These are phyloP conservation scores for Rhizopogon sp. DNA, from an alignment of 768 basidiomycete genomes.

Conservation along the genomic window DNA sequence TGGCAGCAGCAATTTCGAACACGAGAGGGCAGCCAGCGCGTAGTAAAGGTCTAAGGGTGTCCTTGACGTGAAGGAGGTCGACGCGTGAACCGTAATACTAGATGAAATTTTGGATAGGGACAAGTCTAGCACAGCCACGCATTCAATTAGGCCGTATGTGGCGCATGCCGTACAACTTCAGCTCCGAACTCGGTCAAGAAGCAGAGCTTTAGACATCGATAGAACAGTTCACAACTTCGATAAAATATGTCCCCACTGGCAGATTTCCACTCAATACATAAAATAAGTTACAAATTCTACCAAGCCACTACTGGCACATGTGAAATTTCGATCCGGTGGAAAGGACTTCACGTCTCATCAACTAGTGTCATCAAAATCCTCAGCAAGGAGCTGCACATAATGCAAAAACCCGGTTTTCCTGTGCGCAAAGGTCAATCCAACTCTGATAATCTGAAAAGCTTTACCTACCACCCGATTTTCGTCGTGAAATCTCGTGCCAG, in stretches of 20 bases:
- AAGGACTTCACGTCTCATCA: background rate
- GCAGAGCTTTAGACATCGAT: too few species aligned
- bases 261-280: too few species aligned
- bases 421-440: background rate
- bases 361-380: slow-evolving; percentile 24
- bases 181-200: too few species aligned
- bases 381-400: slow-evolving; percentile 33
- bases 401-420: slow-evolving; percentile 34
- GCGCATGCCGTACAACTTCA: too few species aligned
- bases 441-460: background rate
- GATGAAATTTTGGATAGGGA: background rate
- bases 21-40: background rate
- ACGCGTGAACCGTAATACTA: background rate
- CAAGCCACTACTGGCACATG: too few species aligned
- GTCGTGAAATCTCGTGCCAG: slow-evolving; percentile 25
- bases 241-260: too few species aligned
- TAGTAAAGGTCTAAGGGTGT: background rate
- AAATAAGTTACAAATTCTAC: too few species aligned
- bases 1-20: background rate
- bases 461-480: slow-evolving; percentile 25
- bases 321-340: too few species aligned
- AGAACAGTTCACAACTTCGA: too few species aligned
- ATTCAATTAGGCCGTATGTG: too few species aligned
- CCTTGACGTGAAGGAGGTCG: background rate
- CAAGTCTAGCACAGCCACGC: background rate